Evolutionary conservation across 208 protist genomes (phyloP).

Genomic region (Entamoeba histolytica): DNA sequence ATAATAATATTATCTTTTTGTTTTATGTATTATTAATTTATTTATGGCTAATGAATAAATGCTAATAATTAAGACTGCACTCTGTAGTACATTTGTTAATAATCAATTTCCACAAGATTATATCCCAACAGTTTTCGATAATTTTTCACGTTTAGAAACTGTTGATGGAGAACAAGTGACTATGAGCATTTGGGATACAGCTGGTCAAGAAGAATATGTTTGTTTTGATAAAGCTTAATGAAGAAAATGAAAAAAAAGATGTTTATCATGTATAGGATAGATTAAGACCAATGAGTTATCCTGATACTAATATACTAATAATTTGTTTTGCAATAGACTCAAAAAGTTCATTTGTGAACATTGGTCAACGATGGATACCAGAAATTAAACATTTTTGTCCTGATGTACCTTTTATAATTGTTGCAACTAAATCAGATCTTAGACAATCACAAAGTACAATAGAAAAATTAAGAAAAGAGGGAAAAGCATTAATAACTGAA

Average conservation of each 20-base stretch:
- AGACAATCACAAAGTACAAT: conserved; percentile 21
- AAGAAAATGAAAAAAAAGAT: no score
- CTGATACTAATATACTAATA: conserved; percentile 41
- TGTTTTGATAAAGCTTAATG: background rate
- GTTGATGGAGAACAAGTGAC: conserved; percentile 4
- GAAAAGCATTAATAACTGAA: conserved; percentile 18
- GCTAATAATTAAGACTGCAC: background rate
- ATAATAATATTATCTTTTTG: no score
- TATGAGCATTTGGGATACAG: conserved; percentile 29
- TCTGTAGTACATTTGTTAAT: background rate
- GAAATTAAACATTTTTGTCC: conserved; percentile 15
- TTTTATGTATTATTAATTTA: background rate
- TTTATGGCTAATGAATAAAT: background rate
- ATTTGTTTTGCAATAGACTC: conserved; percentile 50
- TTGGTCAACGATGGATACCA: conserved; percentile 35
- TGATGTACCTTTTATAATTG: conserved; percentile 33
- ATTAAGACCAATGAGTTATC: conserved; percentile 40
- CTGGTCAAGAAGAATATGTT: conserved; percentile 35
- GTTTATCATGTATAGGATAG: conserved; percentile 21
- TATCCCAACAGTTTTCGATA: conserved; percentile 30
- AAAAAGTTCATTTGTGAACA: conserved; percentile 46
- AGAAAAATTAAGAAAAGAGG: background rate
- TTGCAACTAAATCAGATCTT: conserved; percentile 43
- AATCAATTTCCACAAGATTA: conserved; percentile 15
- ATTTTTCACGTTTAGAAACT: conserved; percentile 7